Conservation (phyloP, 2,329 filamentous ascomycete species). For the Immersiporthe knoxdaviesiana region DNA sequence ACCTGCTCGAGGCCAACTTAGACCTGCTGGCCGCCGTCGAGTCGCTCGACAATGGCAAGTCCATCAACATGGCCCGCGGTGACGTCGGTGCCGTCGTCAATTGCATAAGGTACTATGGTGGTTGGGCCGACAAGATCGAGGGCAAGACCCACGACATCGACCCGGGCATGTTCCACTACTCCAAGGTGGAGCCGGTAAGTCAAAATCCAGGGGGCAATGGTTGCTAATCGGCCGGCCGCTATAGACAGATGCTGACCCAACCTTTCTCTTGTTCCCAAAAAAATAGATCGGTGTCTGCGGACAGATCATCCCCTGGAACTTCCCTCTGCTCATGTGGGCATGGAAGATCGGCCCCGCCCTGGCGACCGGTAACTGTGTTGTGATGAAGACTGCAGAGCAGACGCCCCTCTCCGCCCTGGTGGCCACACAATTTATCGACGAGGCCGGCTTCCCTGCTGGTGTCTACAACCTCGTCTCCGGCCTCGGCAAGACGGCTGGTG, state of each 20-base stretch:
- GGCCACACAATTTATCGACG: conserved; percentile 65
- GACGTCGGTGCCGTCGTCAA: conserved; percentile 71
- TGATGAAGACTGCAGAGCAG: conserved; percentile 66
- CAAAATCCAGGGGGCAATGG: no score
- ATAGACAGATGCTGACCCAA: neutral
- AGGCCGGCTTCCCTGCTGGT: conserved; percentile 75
- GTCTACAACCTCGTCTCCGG: conserved; percentile 75
- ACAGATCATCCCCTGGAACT: conserved; percentile 81
- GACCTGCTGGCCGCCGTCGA: conserved; percentile 81
- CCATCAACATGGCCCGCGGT: conserved; percentile 73
- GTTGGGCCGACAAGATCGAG: conserved; percentile 90
- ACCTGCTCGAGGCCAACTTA: conserved; percentile 76
- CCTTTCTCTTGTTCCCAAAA: neutral
- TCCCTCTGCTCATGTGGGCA: conserved; percentile 69
- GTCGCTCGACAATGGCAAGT: conserved; percentile 87
- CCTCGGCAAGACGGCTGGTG: conserved; percentile 65
- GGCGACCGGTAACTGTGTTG: conserved; percentile 62
- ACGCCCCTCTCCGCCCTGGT: conserved; percentile 64
- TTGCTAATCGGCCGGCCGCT: no score
- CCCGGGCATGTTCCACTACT: conserved; percentile 82
- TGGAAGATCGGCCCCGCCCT: conserved; percentile 74
- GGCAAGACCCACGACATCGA: conserved; percentile 84
- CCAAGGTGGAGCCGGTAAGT: conserved; percentile 71
- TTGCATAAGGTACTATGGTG: conserved; percentile 83
- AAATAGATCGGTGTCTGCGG: conserved; percentile 71